Evolutionary conservation across 1,284 basidiomycete genomes (phyloP).

Genomic region (Phylloporus gajari): DNA sequence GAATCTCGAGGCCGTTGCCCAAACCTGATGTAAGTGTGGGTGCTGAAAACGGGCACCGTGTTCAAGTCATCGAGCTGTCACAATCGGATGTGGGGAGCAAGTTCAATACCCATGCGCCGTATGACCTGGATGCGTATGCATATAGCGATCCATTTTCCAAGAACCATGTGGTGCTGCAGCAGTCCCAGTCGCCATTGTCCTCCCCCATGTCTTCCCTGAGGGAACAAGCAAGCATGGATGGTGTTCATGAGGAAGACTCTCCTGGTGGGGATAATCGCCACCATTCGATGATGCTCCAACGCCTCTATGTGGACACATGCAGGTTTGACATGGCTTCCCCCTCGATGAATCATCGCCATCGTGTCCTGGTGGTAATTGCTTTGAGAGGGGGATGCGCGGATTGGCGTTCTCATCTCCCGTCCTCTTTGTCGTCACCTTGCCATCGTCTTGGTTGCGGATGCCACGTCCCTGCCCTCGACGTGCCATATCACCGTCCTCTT

Average conservation of each 20-base stretch:
- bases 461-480: no score
- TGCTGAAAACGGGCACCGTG: conserved; percentile 16
- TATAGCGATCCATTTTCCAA: conserved; percentile 35
- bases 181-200: conserved; percentile 33
- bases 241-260: conserved; percentile 18
- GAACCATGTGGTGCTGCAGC: conserved; percentile 19
- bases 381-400: no score
- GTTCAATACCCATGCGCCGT: conserved; percentile 6
- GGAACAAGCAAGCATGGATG: conserved; percentile 27
- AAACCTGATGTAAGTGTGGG: no score
- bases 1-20: no score
- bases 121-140: conserved; percentile 4
- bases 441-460: no score
- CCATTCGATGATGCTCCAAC: conserved; percentile 47
- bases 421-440: no score
- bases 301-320: conserved; percentile 52
- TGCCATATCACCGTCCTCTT: no score
- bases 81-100: conserved; percentile 34
- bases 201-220: conserved; percentile 34
- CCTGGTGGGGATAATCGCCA: conserved; percentile 33
- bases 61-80: conserved; percentile 39
- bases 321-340: conserved; percentile 26
- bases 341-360: no score
- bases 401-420: no score
- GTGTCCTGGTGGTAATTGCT: no score